Percentiles rank a stretch among this genome's conserved stretches.
These are phyloP conservation scores for Tephrocybe sp. DNA, from an alignment of 768 basidiomycete genomes.

Conservation along the genomic window DNA sequence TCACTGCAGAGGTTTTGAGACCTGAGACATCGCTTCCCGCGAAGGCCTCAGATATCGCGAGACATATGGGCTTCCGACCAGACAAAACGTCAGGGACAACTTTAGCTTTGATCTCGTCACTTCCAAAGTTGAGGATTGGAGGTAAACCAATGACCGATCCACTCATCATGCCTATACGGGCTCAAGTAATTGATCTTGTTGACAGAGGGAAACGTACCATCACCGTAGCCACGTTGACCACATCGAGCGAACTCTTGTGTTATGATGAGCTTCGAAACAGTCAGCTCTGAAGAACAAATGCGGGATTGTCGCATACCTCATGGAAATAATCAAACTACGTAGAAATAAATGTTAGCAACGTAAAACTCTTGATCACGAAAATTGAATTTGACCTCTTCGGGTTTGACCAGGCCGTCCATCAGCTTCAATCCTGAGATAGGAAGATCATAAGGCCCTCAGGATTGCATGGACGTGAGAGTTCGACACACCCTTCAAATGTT, in stretches of 20 bases:
- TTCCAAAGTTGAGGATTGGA: constrained; percentile 81
- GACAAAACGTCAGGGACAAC: constrained; percentile 64
- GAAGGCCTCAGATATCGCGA: constrained; percentile 88
- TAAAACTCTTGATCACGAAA: background rate
- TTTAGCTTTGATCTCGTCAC: constrained; percentile 48
- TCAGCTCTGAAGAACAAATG: background rate
- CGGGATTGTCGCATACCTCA: constrained; percentile 37
- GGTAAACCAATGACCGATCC: constrained; percentile 84
- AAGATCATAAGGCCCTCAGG: background rate
- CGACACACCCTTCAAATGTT: constrained; percentile 61
- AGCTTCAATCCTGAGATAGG: constrained; percentile 53
- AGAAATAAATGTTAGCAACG: constrained; percentile 15
- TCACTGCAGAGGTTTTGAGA: constrained; percentile 68
- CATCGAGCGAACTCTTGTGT: constrained; percentile 75
- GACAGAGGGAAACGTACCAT: constrained; percentile 42
- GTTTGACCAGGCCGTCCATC: constrained; percentile 75
- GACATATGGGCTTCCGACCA: constrained; percentile 75
- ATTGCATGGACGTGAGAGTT: background rate
- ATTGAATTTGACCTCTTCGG: constrained; percentile 61
- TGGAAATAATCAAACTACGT: constrained; percentile 94
- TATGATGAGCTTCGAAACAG: constrained; percentile 55
- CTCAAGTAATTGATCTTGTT: background rate
- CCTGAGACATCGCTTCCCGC: constrained; percentile 83
- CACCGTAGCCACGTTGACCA: constrained; percentile 75
- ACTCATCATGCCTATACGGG: constrained; percentile 47